Base-by-base conservation (phyloP, 2,329 filamentous ascomycete species). In the Huntiella abstrusa region DNA sequence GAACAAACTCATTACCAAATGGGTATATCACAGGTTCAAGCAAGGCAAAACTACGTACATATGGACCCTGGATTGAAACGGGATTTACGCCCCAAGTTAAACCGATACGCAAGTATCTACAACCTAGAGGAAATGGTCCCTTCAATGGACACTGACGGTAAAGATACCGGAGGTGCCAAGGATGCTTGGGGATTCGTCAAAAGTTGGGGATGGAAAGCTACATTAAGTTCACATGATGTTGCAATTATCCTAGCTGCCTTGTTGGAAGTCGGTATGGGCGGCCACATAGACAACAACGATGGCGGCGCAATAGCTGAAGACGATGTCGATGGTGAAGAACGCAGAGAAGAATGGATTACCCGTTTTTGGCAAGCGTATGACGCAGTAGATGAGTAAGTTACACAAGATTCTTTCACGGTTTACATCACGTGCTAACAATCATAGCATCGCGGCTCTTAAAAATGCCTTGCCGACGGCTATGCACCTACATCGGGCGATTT, bases 51-150 rank as follows among this genome's bases (percentile, higher is more conserved):
- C 58, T 98, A 96, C 59, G 85, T 86, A 0, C 91, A 98, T 60
- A 96, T 98, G 87, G 88, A 96, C 62, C 92, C 95, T 77, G 80
- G 93, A 61, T 67, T 98, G 33, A 98, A 96, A 63, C 79, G 84
- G 4, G 83, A 84, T 28, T 64, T 96, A 28, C 77, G 88, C 37
- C 75, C 83, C 41, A 84, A 92, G 50, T 70, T 98, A 1, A 69
- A 95, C 15, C 88, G 88, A 55, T 96, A 94, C 58, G 87, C 87
- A 0, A 85, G 85, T 1, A 70, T 93, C 51, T 98, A 96, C 60
- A 91, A 92, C 22, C 71, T 98, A 1, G 87, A 96, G 53, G 91
- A 88, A 44, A 77, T 98, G 56, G 86, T 98, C 0, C 88, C 88
- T 1, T 75, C 80, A 4, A 73, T 79, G 8, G 78, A 81, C 49